A percentile compares a stretch with the other conserved stretches of the same genome.
Evolutionary conservation across 306 rosid species (phyloP).

Genomic region (Gillenia trifoliata): DNA sequence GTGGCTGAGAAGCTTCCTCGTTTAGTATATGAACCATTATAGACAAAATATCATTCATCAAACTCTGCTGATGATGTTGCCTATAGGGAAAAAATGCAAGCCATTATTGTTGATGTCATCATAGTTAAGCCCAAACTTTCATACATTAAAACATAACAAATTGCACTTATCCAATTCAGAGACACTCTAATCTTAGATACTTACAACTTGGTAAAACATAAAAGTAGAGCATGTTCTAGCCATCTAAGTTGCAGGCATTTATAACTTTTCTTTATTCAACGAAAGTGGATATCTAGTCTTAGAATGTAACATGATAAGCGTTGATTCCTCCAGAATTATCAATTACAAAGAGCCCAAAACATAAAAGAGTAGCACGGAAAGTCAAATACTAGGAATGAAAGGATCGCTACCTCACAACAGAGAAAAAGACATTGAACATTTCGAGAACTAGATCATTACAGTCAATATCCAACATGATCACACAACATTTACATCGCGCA

Average conservation of each 20-base stretch:
- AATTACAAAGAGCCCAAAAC: not conserved
- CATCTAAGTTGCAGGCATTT: not conserved
- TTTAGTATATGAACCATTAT: constrained; percentile 48
- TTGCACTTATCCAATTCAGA: not conserved
- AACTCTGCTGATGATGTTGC: constrained; percentile 58
- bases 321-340: not conserved
- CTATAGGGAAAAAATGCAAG: constrained; percentile 29
- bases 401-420: constrained; percentile 63
- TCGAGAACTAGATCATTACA: constrained; percentile 61
- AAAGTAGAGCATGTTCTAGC: constrained; percentile 4
- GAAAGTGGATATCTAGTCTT: not conserved
- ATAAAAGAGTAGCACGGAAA: not conserved
- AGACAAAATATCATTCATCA: constrained; percentile 58
- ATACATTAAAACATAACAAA: not conserved
- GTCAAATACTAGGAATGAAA: not conserved
- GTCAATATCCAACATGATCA: constrained; percentile 80
- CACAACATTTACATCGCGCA: constrained; percentile 66
- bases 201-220: not conserved
- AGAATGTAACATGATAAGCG: not conserved
- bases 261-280: not conserved
- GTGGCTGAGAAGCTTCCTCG: constrained; percentile 65
- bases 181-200: constrained; percentile 2
- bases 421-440: constrained; percentile 72
- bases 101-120: constrained; percentile 12
- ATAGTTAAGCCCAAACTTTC: constrained; percentile 8